Conservation (phyloP, 257 asterid species). For the Datura wrightii region DNA sequence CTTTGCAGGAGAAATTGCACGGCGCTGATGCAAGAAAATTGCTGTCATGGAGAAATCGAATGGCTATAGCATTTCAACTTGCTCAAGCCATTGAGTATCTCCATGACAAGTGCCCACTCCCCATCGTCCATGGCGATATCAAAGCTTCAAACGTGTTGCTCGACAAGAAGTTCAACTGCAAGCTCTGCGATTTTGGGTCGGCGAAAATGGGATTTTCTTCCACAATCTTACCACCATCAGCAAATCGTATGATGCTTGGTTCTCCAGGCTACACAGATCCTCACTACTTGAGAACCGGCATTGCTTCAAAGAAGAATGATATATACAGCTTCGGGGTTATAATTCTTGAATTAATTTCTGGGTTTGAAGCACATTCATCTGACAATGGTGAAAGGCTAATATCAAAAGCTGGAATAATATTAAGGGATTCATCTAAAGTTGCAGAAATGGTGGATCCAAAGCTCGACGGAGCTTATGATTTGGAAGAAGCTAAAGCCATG, state of each 20-base stretch:
- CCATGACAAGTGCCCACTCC: constrained; percentile 59
- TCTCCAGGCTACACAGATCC: constrained; percentile 89
- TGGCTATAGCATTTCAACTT: constrained; percentile 66
- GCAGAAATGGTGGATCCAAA: constrained; percentile 64
- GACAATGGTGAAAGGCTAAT: constrained; percentile 56
- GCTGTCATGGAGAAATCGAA: constrained; percentile 67
- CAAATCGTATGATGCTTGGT: constrained; percentile 48
- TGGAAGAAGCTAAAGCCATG: constrained; percentile 62
- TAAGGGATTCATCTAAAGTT: constrained; percentile 48
- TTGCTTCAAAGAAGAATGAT: constrained; percentile 71
- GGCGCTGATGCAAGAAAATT: neutral
- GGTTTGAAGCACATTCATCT: constrained; percentile 57
- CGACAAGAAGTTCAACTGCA: constrained; percentile 59
- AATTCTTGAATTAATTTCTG: constrained; percentile 69
- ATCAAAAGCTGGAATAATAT: constrained; percentile 44
- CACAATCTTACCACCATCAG: constrained; percentile 42
- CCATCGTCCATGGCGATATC: constrained; percentile 75
- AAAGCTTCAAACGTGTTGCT: constrained; percentile 71
- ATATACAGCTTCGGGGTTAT: constrained; percentile 70
- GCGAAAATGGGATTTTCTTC: constrained; percentile 73
- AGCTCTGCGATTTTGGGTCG: constrained; percentile 82
- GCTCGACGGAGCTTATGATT: constrained; percentile 46
- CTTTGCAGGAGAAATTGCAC: constrained; percentile 63
- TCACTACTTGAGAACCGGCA: constrained; percentile 67
- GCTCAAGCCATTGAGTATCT: constrained; percentile 70